phyloP scores from a whole-genome alignment of 129 eudicot genomes.

The Ambrosia artemisiifolia region DNA sequence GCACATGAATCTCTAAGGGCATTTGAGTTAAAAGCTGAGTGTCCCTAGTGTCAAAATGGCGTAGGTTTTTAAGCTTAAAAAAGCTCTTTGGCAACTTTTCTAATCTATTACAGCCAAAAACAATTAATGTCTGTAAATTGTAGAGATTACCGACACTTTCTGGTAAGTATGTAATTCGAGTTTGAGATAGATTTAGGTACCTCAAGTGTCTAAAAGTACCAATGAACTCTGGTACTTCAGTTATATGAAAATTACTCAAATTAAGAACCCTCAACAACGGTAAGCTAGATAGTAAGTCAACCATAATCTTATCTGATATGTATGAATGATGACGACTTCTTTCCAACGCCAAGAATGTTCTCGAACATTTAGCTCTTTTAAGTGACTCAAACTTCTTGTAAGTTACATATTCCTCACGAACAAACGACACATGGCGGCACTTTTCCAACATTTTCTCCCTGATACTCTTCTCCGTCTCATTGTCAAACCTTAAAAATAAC shows the following conservation, averaged over 20 bases:
- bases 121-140: slow-evolving; percentile 6
- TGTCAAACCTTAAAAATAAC: neutral
- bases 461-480: neutral
- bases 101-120: neutral
- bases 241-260: neutral
- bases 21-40: neutral
- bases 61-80: neutral
- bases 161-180: neutral
- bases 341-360: neutral
- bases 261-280: neutral
- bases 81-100: neutral
- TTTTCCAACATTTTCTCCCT: neutral
- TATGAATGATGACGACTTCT: neutral
- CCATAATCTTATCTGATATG: neutral
- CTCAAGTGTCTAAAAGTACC: neutral
- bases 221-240: neutral
- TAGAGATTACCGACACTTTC: neutral
- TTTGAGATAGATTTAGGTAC: neutral
- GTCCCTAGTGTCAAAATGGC: neutral
- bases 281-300: neutral
- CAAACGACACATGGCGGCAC: neutral
- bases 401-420: neutral
- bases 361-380: neutral
- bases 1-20: neutral
- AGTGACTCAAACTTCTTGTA: neutral